phyloP scores from a whole-genome alignment of 371 early-diverging fungal genomes.

The Mucor plumbeus region DNA sequence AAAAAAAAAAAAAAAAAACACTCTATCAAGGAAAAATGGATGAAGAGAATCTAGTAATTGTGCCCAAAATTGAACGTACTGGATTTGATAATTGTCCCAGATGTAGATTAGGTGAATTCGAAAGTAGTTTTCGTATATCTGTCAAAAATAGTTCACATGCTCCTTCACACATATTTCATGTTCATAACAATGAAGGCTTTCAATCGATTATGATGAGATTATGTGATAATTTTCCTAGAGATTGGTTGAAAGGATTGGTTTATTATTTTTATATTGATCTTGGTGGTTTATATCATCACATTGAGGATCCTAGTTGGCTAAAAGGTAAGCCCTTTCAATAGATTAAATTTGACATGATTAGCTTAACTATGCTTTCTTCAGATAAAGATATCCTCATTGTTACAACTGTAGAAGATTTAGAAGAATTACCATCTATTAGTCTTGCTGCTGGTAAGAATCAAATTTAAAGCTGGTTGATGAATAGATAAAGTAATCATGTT shows the following conservation, averaged over 20 bases:
- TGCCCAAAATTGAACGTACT: neutral
- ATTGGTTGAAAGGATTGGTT: conserved; percentile 28
- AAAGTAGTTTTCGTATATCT: conserved; percentile 15
- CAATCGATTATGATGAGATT: conserved; percentile 30
- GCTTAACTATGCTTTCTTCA: conserved; percentile 2
- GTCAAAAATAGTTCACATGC: conserved; percentile 14
- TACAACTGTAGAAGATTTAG: conserved; percentile 29
- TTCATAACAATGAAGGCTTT: conserved; percentile 33
- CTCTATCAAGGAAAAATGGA: neutral
- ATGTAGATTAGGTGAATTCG: conserved; percentile 16
- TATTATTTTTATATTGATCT: conserved; percentile 51
- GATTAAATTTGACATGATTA: neutral
- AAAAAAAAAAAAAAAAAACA: neutral
- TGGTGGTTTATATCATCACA: conserved; percentile 42
- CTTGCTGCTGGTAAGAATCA: conserved; percentile 41
- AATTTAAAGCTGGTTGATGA: neutral
- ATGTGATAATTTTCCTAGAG: conserved; percentile 30
- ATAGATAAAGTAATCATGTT: neutral
- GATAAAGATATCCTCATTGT: conserved; percentile 46
- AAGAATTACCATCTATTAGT: conserved; percentile 36
- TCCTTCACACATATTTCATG: conserved; percentile 29
- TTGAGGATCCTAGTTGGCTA: conserved; percentile 43
- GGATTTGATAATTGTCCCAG: conserved; percentile 13
- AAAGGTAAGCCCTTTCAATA: conserved; percentile 28
- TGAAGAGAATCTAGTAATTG: neutral